Percentiles rank a stretch among this genome's conserved stretches.
Evolutionary conservation across 75 land plant genomes (phyloP).

Genomic region (Chamaecyparis obtusa): DNA sequence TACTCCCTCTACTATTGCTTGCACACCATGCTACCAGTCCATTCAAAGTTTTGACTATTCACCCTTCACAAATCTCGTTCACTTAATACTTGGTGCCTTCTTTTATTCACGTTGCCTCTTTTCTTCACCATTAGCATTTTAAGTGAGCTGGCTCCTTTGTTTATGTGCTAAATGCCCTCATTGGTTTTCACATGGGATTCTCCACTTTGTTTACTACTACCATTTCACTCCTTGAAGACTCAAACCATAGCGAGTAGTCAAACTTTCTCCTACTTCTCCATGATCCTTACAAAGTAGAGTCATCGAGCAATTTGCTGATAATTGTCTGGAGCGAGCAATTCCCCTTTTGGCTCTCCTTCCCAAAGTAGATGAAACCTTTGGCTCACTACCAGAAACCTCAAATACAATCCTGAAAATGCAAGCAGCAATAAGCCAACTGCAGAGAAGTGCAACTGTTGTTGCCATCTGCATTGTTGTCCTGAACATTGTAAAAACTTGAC

Average conservation of each 20-base stretch:
- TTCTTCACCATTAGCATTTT: no score
- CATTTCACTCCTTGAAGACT: constrained; percentile 48
- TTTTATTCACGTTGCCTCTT: no score
- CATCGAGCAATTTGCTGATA: constrained; percentile 4
- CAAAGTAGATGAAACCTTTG: background rate
- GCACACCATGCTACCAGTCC: no score
- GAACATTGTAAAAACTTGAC: background rate
- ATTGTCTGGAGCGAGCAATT: background rate
- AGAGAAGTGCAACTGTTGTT: constrained; percentile 48
- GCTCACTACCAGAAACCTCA: constrained; percentile 29
- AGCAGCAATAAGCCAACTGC: constrained; percentile 71
- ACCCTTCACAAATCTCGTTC: no score
- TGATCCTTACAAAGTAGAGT: constrained; percentile 1
- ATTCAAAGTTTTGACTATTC: no score
- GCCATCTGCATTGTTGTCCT: background rate
- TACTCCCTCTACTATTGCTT: no score
- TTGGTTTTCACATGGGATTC: no score
- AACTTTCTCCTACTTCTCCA: constrained; percentile 6
- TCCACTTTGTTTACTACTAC: no score
- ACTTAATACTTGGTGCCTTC: no score
- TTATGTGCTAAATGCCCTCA: no score
- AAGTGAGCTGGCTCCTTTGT: no score
- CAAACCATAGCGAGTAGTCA: constrained; percentile 37
- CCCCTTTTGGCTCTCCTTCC: constrained; percentile 18
- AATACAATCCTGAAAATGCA: constrained; percentile 36